phyloP scores from a whole-genome alignment of 108 stramenopile species.

The Fragilariopsis cylindrus region DNA sequence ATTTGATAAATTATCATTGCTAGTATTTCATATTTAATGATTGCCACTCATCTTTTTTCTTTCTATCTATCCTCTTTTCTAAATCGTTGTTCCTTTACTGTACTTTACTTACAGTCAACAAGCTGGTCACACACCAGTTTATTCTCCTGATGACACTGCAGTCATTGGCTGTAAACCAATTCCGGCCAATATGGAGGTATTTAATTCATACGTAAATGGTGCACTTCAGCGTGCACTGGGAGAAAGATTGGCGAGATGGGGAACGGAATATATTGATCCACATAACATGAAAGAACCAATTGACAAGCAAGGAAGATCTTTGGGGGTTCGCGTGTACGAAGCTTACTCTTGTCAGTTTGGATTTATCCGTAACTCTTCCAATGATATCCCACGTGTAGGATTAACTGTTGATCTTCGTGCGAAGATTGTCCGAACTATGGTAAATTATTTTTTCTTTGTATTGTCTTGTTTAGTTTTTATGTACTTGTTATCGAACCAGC shows the following conservation, averaged over 20 bases:
- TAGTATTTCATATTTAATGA: neutral
- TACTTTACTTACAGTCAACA: conserved; percentile 23
- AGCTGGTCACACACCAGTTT: conserved; percentile 48
- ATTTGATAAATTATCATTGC: too few species aligned
- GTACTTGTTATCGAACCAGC: too few species aligned
- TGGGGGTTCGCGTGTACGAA: conserved; percentile 55
- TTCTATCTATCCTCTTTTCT: neutral
- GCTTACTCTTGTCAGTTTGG: conserved; percentile 57
- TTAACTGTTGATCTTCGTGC: conserved; percentile 65
- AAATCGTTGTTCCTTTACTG: too few species aligned
- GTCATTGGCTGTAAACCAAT: neutral
- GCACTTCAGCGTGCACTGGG: conserved; percentile 51
- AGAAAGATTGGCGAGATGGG: conserved; percentile 59
- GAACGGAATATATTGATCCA: conserved; percentile 58
- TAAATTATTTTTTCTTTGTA: too few species aligned
- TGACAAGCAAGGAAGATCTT: conserved; percentile 36
- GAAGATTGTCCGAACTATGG: conserved; percentile 49
- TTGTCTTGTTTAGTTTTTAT: too few species aligned
- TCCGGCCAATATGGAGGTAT: conserved; percentile 41
- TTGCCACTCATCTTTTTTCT: neutral
- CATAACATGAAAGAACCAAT: conserved; percentile 40
- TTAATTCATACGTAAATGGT: conserved; percentile 51
- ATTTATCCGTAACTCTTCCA: conserved; percentile 25
- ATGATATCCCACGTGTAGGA: conserved; percentile 24
- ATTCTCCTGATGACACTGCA: conserved; percentile 10